These are phyloP conservation scores for Lathyrus tuberosus DNA, from an alignment of 306 rosid species.

Conservation along the genomic window DNA sequence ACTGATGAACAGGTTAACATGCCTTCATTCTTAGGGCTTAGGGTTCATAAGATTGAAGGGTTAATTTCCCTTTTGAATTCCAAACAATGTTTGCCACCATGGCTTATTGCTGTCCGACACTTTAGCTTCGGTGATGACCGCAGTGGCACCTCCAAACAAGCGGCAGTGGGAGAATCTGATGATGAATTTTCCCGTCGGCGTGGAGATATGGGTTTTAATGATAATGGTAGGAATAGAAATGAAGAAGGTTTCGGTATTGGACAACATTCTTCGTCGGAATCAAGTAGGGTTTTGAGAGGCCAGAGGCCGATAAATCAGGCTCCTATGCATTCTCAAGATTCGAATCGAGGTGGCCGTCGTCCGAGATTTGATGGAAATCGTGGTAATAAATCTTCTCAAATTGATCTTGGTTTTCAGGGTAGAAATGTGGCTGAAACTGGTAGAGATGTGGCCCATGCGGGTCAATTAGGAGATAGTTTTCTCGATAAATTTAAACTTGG, in stretches of 20 bases:
- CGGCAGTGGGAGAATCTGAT: conserved; percentile 31
- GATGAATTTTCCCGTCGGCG: conserved; percentile 13
- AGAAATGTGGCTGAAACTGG: conserved; percentile 33
- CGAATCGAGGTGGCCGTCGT: conserved; percentile 32
- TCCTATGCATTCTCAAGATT: conserved; percentile 24
- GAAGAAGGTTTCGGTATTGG: conserved; percentile 2
- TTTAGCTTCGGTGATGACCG: conserved; percentile 47
- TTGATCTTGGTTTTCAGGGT: conserved; percentile 39
- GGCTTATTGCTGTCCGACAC: conserved; percentile 41
- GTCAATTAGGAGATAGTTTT: conserved; percentile 57
- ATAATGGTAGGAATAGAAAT: not conserved
- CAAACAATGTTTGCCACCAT: conserved; percentile 28
- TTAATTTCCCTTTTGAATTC: conserved; percentile 35
- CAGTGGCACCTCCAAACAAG: conserved; percentile 16
- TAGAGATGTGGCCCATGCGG: not conserved
- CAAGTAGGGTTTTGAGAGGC: conserved; percentile 51
- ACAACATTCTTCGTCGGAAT: conserved; percentile 33
- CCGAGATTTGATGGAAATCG: conserved; percentile 42
- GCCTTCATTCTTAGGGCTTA: conserved; percentile 35
- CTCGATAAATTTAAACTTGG: conserved; percentile 75
- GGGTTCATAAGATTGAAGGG: conserved; percentile 40
- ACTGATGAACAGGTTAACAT: conserved; percentile 45
- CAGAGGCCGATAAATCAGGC: conserved; percentile 28
- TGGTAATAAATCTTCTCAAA: conserved; percentile 25
- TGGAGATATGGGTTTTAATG: conserved; percentile 22